Evolutionary conservation across 106 monocot genomes (phyloP).

Genomic region (Phalaenopsis equestris): DNA sequence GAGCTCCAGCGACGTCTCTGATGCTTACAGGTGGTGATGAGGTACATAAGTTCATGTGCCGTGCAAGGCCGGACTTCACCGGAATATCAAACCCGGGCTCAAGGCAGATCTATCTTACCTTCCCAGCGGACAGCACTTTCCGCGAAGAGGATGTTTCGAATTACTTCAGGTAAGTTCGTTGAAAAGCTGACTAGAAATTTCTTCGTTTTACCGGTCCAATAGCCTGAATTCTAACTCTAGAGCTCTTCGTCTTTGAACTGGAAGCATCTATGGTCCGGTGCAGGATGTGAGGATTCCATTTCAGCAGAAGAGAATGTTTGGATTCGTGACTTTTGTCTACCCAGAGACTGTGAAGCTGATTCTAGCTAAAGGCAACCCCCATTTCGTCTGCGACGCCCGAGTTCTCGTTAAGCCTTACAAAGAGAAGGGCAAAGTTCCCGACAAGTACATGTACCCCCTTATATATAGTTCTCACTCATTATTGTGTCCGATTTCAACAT

Average conservation of each 20-base stretch:
- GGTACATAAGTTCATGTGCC: constrained; percentile 39
- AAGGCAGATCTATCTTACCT: constrained; percentile 86
- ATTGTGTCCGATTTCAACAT: background rate
- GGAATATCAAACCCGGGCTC: constrained; percentile 56
- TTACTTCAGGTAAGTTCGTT: constrained; percentile 69
- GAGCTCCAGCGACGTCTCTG: constrained; percentile 44
- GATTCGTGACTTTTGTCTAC: constrained; percentile 80
- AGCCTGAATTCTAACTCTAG: background rate
- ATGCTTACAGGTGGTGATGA: constrained; percentile 35
- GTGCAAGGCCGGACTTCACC: constrained; percentile 44
- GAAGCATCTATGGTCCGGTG: constrained; percentile 58
- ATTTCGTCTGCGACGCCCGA: constrained; percentile 85
- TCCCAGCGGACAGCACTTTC: constrained; percentile 92
- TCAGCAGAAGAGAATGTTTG: constrained; percentile 88
- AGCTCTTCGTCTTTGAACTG: constrained; percentile 5
- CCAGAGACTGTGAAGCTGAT: constrained; percentile 86
- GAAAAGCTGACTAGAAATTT: background rate
- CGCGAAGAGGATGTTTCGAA: constrained; percentile 89
- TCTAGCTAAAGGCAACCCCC: constrained; percentile 83
- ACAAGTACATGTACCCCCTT: constrained; percentile 35
- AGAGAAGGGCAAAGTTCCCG: constrained; percentile 89
- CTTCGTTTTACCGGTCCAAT: background rate
- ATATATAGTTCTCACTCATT: background rate
- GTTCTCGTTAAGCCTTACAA: constrained; percentile 90
- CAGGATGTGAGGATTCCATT: constrained; percentile 79